Evolutionary conservation across 1,139 yeast species (phyloP).

Genomic region (Geotrichum macrosporum): DNA sequence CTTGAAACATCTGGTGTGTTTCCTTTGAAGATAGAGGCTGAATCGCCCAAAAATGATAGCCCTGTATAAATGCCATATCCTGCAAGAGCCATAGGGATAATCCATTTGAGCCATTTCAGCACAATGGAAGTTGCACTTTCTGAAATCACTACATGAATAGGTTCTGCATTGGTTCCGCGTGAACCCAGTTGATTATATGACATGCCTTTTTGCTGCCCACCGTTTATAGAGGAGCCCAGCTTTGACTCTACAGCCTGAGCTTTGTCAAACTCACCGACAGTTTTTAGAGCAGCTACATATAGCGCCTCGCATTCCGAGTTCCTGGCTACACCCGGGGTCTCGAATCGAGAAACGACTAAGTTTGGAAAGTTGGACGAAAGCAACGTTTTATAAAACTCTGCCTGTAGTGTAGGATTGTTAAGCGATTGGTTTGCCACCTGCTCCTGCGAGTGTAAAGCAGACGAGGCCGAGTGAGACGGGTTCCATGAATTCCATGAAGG

Average conservation of each 20-base stretch:
- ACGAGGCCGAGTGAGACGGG: slow-evolving; percentile 3
- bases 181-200: slow-evolving; percentile 10
- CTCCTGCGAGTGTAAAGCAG: slow-evolving; percentile 41
- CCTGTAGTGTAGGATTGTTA: slow-evolving; percentile 65
- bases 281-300: slow-evolving; percentile 74
- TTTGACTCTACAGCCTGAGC: slow-evolving; percentile 50
- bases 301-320: slow-evolving; percentile 71
- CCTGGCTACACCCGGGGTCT: slow-evolving; percentile 82
- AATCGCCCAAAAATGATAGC: slow-evolving; percentile 74
- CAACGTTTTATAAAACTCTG: slow-evolving; percentile 70
- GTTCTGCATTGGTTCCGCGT: slow-evolving; percentile 50
- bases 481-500: slow-evolving; percentile 11
- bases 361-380: slow-evolving; percentile 83
- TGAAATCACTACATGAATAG: slow-evolving; percentile 85
- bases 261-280: slow-evolving; percentile 70
- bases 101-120: slow-evolving; percentile 87
- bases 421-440: slow-evolving; percentile 74
- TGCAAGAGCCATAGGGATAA: slow-evolving; percentile 69
- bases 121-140: slow-evolving; percentile 74
- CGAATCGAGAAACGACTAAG: slow-evolving; percentile 85
- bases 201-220: not conserved
- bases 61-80: slow-evolving; percentile 54
- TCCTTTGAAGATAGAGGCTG: slow-evolving; percentile 76
- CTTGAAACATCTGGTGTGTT: slow-evolving; percentile 57
- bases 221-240: slow-evolving; percentile 20